These are phyloP conservation scores for Avena insularis DNA, from an alignment of 176 grass and related monocot species.

Conservation along the genomic window DNA sequence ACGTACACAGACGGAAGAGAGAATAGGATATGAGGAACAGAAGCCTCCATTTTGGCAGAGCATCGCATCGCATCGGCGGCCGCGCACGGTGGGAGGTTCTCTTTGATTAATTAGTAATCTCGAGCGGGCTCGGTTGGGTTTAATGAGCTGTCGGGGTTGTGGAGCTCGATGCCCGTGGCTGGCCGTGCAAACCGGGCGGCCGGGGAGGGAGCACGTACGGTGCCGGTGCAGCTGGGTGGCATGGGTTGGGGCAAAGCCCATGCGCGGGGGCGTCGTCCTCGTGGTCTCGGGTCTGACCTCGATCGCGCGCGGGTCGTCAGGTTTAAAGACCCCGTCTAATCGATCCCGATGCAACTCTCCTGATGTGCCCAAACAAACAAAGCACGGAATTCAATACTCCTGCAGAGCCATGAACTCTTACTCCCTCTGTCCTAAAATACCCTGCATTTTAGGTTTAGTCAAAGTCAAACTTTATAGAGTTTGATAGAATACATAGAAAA, in stretches of 20 bases:
- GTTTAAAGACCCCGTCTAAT: constrained; percentile 50
- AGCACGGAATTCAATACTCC: constrained; percentile 36
- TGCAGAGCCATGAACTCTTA: not conserved
- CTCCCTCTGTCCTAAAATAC: no score
- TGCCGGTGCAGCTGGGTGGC: not conserved
- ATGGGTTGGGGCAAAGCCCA: constrained; percentile 11
- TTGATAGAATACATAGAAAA: no score
- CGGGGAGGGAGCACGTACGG: constrained; percentile 30
- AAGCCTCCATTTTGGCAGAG: constrained; percentile 48
- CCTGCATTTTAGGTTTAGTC: no score
- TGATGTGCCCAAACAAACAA: constrained; percentile 20
- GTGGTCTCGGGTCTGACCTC: no score
- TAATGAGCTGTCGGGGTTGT: constrained; percentile 50
- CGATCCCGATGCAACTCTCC: constrained; percentile 50
- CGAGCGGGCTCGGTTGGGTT: constrained; percentile 43
- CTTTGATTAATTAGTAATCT: not conserved
- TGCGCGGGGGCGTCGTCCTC: not conserved
- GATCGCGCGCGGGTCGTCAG: constrained; percentile 30
- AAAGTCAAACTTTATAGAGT: no score
- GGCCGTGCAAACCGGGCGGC: not conserved
- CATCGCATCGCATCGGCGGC: not conserved
- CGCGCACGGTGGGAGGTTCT: not conserved
- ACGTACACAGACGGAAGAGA: not conserved
- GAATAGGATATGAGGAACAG: constrained; percentile 31
- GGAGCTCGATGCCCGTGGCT: constrained; percentile 52